These are phyloP conservation scores for Daucus carota DNA, from an alignment of 129 eudicot species.

Conservation along the genomic window DH1_v3.0 NC_030388.2:28982001-28982500, in stretches of 20 bases:
- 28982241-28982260: not conserved
- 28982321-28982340: too few species aligned
- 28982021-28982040: constrained; percentile 20
- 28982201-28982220: not conserved
- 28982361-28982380: too few species aligned
- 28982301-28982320: too few species aligned
- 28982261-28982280: too few species aligned
- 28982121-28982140: not conserved
- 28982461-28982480: too few species aligned
- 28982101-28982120: not conserved
- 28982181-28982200: not conserved
- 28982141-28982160: not conserved
- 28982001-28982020: constrained; percentile 93
- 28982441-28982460: too few species aligned
- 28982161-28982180: not conserved
- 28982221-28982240: not conserved
- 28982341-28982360: too few species aligned
- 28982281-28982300: too few species aligned
- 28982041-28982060: not conserved
- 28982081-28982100: not conserved
- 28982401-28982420: too few species aligned
- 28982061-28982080: not conserved
- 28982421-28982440: too few species aligned
- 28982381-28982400: too few species aligned
- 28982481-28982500: too few species aligned